These are phyloP conservation scores for Spathaspora girioi DNA, from an alignment of 805 yeast genomes.

Conservation along the genomic window DNA sequence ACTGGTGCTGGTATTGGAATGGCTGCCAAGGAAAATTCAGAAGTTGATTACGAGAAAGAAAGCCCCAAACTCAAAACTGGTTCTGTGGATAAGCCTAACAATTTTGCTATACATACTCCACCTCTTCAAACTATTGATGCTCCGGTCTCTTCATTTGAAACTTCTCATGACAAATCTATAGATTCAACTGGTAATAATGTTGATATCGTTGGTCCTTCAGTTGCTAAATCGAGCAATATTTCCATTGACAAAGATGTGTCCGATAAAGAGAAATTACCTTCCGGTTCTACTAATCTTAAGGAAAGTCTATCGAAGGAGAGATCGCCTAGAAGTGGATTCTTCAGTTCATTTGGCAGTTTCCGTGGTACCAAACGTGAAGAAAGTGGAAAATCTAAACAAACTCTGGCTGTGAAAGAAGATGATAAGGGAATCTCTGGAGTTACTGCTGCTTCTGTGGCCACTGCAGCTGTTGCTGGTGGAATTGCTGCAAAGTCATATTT, in stretches of 20 bases:
- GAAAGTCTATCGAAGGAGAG: background rate
- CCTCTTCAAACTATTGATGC: background rate
- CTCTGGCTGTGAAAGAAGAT: background rate
- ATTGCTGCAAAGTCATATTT: background rate
- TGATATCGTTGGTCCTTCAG: background rate
- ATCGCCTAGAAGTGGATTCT: background rate
- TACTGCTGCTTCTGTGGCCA: background rate
- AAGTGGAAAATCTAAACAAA: background rate
- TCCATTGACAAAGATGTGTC: constrained; percentile 1
- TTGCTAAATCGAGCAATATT: background rate
- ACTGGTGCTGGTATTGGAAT: constrained; percentile 7
- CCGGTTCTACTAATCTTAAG: background rate
- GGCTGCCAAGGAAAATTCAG: background rate
- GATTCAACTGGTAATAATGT: background rate
- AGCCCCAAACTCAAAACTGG: background rate
- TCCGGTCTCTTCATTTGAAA: background rate
- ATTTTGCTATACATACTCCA: background rate
- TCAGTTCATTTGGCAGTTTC: background rate
- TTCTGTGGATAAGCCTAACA: background rate
- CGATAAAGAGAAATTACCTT: background rate
- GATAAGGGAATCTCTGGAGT: constrained; percentile 1
- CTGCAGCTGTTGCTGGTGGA: constrained; percentile 3
- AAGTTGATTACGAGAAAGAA: background rate
- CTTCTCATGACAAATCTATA: background rate
- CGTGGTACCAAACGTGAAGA: background rate